Evolutionary conservation across 352 stramenopile genomes (phyloP).

Genomic region (Phytophthora kernoviae): DNA sequence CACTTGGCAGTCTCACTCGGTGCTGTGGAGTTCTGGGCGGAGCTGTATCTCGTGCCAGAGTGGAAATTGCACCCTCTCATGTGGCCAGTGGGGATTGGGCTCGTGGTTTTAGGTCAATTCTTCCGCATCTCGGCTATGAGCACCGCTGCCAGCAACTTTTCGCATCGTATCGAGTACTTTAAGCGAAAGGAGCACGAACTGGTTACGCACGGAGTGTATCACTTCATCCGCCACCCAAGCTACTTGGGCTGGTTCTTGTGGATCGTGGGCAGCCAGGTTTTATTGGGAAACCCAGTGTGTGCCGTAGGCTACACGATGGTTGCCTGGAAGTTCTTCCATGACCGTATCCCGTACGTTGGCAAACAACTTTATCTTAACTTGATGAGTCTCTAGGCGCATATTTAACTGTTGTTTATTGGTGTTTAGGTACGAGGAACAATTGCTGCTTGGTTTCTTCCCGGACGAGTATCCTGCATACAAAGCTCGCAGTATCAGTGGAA

Average conservation of each 20-base stretch:
- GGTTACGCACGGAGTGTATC: slow-evolving; percentile 94
- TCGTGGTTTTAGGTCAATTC: slow-evolving; percentile 87
- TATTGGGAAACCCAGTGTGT: slow-evolving; percentile 93
- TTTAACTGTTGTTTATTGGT: slow-evolving; percentile 16
- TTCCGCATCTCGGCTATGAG: slow-evolving; percentile 93
- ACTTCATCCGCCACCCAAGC: slow-evolving; percentile 93
- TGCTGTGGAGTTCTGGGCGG: slow-evolving; percentile 92
- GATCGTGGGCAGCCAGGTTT: slow-evolving; percentile 94
- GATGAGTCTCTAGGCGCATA: slow-evolving; percentile 4
- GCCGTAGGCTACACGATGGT: slow-evolving; percentile 86
- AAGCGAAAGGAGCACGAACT: slow-evolving; percentile 94
- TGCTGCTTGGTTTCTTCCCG: slow-evolving; percentile 91
- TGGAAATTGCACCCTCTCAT: slow-evolving; percentile 74
- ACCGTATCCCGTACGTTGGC: slow-evolving; percentile 90
- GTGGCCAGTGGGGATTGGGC: slow-evolving; percentile 58
- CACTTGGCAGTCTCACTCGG: slow-evolving; percentile 84
- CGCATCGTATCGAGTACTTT: slow-evolving; percentile 94
- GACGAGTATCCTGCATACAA: slow-evolving; percentile 93
- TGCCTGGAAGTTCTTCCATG: slow-evolving; percentile 94
- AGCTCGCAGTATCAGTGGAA: slow-evolving; percentile 88
- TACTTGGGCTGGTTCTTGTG: slow-evolving; percentile 98
- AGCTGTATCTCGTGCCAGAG: slow-evolving; percentile 77
- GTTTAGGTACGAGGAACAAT: slow-evolving; percentile 91
- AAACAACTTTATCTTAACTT: background rate
- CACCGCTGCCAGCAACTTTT: slow-evolving; percentile 95